A percentile compares a stretch with the other conserved stretches of the same genome.
phyloP scores from a whole-genome alignment of 176 grass and related monocot species.

The Eleusine indica region DNA sequence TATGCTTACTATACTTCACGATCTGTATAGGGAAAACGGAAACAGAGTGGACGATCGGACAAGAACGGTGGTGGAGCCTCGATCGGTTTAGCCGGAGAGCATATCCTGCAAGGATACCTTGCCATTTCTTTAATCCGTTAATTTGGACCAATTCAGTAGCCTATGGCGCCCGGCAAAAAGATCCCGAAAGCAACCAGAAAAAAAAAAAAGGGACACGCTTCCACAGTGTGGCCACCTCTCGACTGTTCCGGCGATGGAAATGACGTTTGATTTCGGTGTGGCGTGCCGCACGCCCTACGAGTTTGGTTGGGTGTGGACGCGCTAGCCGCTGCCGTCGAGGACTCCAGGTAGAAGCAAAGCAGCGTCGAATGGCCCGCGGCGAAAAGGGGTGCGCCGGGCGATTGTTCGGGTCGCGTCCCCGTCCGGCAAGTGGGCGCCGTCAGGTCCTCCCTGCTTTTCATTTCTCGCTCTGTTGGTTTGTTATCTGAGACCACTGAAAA shows the following conservation, averaged over 20 bases:
- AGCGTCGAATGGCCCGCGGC: neutral
- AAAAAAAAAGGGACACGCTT: neutral
- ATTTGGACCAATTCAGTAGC: neutral
- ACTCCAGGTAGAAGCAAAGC: too few relatives aligned
- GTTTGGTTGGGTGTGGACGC: neutral
- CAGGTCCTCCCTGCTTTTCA: neutral
- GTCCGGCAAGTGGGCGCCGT: slow-evolving; percentile 7
- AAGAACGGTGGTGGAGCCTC: too few relatives aligned
- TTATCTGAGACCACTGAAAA: slow-evolving; percentile 8
- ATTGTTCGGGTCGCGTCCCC: neutral
- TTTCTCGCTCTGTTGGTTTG: neutral
- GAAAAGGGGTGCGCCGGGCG: neutral
- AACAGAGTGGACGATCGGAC: neutral
- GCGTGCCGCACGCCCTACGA: neutral
- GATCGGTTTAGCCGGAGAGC: neutral
- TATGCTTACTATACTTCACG: too few relatives aligned
- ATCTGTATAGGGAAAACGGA: neutral
- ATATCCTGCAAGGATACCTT: slow-evolving; percentile 11
- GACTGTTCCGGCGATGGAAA: neutral
- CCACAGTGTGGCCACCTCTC: too few relatives aligned
- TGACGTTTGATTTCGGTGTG: neutral
- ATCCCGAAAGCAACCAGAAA: neutral
- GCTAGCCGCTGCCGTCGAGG: too few relatives aligned
- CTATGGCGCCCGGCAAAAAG: neutral
- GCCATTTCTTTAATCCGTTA: neutral